These are phyloP conservation scores for Pulveroboletus sp. DNA, from an alignment of 768 basidiomycete species.

Conservation along the genomic window DNA sequence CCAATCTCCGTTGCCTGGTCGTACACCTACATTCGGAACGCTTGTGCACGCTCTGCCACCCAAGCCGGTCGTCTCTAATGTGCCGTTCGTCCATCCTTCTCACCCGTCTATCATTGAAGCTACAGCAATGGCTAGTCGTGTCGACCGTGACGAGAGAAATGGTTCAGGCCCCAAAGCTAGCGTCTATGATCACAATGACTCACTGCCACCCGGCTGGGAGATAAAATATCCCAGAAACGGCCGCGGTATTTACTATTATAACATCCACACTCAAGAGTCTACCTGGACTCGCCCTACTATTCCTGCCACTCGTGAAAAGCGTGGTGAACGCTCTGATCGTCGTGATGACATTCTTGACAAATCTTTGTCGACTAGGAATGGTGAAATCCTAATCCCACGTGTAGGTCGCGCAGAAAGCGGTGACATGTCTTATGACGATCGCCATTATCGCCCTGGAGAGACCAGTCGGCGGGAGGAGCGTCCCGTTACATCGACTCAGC, in stretches of 20 bases:
- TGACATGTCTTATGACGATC: constrained; percentile 51
- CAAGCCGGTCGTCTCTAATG: constrained; percentile 51
- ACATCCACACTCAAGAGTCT: constrained; percentile 48
- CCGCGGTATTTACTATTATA: constrained; percentile 53
- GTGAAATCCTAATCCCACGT: constrained; percentile 21
- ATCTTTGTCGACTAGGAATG: constrained; percentile 20
- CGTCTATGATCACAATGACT: constrained; percentile 26
- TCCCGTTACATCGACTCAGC: constrained; percentile 16
- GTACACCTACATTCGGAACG: constrained; percentile 31
- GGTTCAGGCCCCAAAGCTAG: constrained; percentile 25
- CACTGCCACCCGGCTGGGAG: constrained; percentile 61
- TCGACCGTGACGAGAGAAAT: constrained; percentile 42
- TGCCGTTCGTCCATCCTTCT: constrained; percentile 51
- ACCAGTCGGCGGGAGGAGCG: constrained; percentile 27
- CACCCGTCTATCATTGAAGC: constrained; percentile 57
- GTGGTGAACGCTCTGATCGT: constrained; percentile 20
- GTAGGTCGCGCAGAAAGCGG: constrained; percentile 26
- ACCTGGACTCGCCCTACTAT: constrained; percentile 54
- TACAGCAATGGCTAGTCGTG: constrained; percentile 52
- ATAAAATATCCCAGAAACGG: constrained; percentile 46
- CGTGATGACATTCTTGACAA: constrained; percentile 28
- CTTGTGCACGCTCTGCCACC: constrained; percentile 66
- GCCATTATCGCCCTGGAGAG: constrained; percentile 58
- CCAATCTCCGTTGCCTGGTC: constrained; percentile 23
- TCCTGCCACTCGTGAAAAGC: constrained; percentile 22